Percentiles rank a stretch among this genome's conserved stretches.
These are phyloP conservation scores for Populus simonii DNA, from an alignment of 345 rosid species.

Conservation along the genomic window DNA sequence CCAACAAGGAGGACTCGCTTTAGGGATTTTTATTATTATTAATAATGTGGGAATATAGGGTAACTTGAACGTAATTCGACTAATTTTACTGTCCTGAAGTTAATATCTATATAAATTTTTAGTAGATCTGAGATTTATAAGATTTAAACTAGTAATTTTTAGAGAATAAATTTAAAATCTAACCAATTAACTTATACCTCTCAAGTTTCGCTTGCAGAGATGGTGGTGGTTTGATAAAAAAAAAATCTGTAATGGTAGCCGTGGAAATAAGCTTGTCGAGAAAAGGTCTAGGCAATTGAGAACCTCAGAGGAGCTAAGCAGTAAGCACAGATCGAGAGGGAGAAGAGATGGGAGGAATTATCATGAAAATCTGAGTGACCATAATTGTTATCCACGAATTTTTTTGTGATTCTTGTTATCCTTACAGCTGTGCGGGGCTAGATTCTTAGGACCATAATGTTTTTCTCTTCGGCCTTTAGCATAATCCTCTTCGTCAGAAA, in stretches of 20 bases:
- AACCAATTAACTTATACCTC: too few relatives aligned
- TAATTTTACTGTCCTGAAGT: too few relatives aligned
- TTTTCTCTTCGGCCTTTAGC: neutral
- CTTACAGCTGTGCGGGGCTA: neutral
- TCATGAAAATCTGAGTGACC: neutral
- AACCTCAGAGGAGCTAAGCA: neutral
- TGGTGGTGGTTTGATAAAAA: conserved; percentile 44
- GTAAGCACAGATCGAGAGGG: neutral
- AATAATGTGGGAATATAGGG: too few relatives aligned
- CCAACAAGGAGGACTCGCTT: conserved; percentile 17
- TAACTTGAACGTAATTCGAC: too few relatives aligned
- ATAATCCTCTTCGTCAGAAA: neutral
- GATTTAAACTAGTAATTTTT: too few relatives aligned
- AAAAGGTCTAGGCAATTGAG: neutral
- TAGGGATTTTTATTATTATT: neutral
- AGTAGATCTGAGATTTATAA: too few relatives aligned
- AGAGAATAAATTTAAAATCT: too few relatives aligned
- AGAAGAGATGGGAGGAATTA: neutral
- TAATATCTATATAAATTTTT: too few relatives aligned
- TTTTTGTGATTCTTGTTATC: neutral
- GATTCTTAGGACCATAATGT: neutral
- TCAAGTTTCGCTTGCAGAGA: conserved; percentile 2
- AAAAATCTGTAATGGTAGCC: conserved; percentile 54
- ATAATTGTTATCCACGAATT: conserved; percentile 1
- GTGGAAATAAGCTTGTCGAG: conserved; percentile 18